A percentile compares a stretch with the other conserved stretches of the same genome.
These are phyloP conservation scores for Phragmites australis DNA, from an alignment of 176 grass and related monocot species.

Conservation along the genomic window DNA sequence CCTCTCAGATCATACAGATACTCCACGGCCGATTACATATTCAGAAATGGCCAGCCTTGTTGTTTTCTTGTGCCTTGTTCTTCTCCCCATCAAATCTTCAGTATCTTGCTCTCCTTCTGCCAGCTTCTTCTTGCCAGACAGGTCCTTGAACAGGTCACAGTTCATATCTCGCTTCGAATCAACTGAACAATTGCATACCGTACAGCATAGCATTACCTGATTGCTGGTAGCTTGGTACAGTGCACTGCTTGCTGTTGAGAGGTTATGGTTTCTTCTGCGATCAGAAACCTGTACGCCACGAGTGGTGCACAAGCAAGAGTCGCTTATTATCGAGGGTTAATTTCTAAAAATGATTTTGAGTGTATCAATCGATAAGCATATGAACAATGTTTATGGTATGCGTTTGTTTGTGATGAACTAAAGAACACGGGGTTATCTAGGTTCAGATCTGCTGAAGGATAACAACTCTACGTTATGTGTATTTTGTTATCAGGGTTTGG, in stretches of 20 bases:
- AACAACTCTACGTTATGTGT: no score
- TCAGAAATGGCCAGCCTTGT: slow-evolving; percentile 10
- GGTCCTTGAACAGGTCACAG: background rate
- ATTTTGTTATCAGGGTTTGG: no score
- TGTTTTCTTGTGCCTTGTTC: slow-evolving; percentile 18
- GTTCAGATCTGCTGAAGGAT: no score
- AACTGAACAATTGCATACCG: background rate
- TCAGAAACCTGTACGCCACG: background rate
- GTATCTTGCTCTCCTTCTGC: background rate
- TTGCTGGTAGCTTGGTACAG: background rate
- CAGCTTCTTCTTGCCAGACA: background rate
- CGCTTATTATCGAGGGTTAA: no score
- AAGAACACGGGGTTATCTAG: no score
- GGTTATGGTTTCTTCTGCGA: slow-evolving; percentile 31
- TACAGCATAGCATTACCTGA: background rate
- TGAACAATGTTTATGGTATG: no score
- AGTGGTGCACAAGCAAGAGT: background rate
- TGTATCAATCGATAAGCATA: no score
- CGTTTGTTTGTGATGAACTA: no score
- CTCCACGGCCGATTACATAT: background rate
- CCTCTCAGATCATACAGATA: background rate
- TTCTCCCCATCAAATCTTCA: background rate
- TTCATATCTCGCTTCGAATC: background rate
- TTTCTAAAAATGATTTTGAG: no score
- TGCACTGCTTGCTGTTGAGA: background rate